These are phyloP conservation scores for Gnomoniopsis sp. DNA, from an alignment of 2,329 filamentous ascomycete species.

Conservation along the genomic window DNA sequence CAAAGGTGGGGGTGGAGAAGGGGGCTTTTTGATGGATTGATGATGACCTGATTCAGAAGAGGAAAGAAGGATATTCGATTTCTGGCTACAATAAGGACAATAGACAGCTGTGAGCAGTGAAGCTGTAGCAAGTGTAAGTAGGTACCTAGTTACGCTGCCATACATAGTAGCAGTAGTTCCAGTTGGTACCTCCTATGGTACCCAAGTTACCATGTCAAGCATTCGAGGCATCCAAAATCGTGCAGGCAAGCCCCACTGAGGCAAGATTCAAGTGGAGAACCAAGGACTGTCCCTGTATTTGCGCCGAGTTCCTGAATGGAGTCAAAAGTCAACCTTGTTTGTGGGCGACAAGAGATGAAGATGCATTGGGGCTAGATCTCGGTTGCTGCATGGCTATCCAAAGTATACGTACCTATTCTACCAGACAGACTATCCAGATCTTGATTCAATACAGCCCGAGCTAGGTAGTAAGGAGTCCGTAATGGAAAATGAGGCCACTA, in stretches of 20 bases:
- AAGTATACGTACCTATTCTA: not conserved
- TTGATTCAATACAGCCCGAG: no score
- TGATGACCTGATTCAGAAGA: not conserved
- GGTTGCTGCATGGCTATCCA: no score
- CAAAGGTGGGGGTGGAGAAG: not conserved
- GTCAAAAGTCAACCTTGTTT: not conserved
- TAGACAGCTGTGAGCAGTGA: no score
- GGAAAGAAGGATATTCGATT: no score
- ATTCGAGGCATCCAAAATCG: not conserved
- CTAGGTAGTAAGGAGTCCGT: no score
- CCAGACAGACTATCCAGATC: not conserved
- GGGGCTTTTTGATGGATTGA: not conserved
- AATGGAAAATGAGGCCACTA: no score
- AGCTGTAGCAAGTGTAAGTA: no score
- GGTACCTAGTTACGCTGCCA: no score
- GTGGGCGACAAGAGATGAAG: not conserved
- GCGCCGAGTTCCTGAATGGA: slow-evolving; percentile 6
- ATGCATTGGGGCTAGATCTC: not conserved
- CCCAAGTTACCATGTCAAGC: not conserved
- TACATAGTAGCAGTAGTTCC: no score
- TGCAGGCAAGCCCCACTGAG: slow-evolving; percentile 13
- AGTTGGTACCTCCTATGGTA: not conserved
- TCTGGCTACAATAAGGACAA: no score
- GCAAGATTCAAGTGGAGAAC: slow-evolving; percentile 19
- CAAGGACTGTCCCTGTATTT: slow-evolving; percentile 14